Conservation (phyloP, 2,329 filamentous ascomycete species). For the Stachybotrys chartarum region DNA sequence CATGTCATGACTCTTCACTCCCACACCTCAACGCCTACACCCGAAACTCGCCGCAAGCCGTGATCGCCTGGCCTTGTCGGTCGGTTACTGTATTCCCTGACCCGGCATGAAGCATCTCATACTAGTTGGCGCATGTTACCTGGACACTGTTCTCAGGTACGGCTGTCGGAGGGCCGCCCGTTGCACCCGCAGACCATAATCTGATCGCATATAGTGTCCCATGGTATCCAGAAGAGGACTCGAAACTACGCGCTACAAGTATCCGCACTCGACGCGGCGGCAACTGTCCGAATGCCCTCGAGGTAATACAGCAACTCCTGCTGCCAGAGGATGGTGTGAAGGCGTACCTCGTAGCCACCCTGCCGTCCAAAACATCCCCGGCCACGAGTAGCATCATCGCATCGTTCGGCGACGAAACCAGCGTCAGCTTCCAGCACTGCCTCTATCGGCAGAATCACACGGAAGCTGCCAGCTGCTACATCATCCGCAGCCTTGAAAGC, state of each 20-base stretch:
- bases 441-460: slow-evolving; percentile 48
- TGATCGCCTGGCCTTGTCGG: too few species aligned
- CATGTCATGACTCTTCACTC: too few species aligned
- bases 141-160: slow-evolving; percentile 63
- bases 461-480: slow-evolving; percentile 61
- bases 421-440: slow-evolving; percentile 46
- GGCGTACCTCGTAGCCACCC: slow-evolving; percentile 39
- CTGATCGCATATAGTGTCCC: slow-evolving; percentile 42
- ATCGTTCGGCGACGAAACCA: slow-evolving; percentile 40
- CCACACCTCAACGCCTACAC: too few species aligned
- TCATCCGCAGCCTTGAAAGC: slow-evolving; percentile 52
- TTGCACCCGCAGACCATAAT: not conserved
- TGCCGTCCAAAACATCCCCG: slow-evolving; percentile 46
- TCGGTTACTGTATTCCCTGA: too few species aligned
- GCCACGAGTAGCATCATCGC: slow-evolving; percentile 43
- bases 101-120: slow-evolving; percentile 48
- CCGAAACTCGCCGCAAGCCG: too few species aligned
- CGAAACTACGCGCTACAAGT: slow-evolving; percentile 60
- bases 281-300: slow-evolving; percentile 64
- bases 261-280: slow-evolving; percentile 58
- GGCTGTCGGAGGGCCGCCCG: slow-evolving; percentile 17
- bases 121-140: slow-evolving; percentile 60
- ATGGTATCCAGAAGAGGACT: slow-evolving; percentile 62
- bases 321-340: slow-evolving; percentile 15
- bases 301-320: slow-evolving; percentile 61